These are phyloP conservation scores for Didymellaceae sp. DNA, from an alignment of 2,329 filamentous ascomycete species.

Conservation along the genomic window DNA sequence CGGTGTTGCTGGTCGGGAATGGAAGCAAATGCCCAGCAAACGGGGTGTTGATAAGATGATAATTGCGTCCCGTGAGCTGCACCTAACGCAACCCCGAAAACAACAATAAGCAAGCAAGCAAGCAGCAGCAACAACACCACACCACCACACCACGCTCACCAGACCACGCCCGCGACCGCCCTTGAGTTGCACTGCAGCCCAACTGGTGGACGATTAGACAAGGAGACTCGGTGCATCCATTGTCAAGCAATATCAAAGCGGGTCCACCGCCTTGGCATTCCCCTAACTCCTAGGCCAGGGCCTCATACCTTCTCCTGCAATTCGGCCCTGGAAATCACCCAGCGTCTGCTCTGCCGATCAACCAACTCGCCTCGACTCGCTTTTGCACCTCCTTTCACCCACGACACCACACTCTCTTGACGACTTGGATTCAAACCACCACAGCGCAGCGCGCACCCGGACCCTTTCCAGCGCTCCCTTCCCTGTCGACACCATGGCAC, in stretches of 20 bases:
- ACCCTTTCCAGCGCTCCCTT: slow-evolving; percentile 11
- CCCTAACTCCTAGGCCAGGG: slow-evolving; percentile 17
- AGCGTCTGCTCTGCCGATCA: slow-evolving; percentile 7
- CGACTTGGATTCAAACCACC: slow-evolving; percentile 1
- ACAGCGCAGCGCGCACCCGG: slow-evolving; percentile 20
- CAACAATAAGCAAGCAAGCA: slow-evolving; percentile 10
- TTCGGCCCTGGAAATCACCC: slow-evolving; percentile 14
- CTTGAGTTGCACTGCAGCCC: neutral
- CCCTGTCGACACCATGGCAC: slow-evolving; percentile 37
- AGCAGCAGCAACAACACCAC: slow-evolving; percentile 6
- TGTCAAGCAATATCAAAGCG: slow-evolving; percentile 19
- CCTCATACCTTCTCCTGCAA: slow-evolving; percentile 19
- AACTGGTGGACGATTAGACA: neutral
- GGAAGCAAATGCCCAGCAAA: slow-evolving; percentile 14
- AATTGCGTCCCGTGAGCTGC: slow-evolving; percentile 6
- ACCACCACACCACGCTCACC: neutral
- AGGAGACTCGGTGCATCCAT: slow-evolving; percentile 3
- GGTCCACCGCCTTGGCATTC: slow-evolving; percentile 15
- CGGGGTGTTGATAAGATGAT: slow-evolving; percentile 16
- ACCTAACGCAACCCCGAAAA: slow-evolving; percentile 8
- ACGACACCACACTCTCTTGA: slow-evolving; percentile 8
- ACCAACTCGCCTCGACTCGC: neutral
- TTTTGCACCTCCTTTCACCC: slow-evolving; percentile 9
- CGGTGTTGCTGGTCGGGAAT: slow-evolving; percentile 14
- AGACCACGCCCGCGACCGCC: neutral